Conservation (phyloP, 106 monocot species). For the Vanilla planifolia region DNA sequence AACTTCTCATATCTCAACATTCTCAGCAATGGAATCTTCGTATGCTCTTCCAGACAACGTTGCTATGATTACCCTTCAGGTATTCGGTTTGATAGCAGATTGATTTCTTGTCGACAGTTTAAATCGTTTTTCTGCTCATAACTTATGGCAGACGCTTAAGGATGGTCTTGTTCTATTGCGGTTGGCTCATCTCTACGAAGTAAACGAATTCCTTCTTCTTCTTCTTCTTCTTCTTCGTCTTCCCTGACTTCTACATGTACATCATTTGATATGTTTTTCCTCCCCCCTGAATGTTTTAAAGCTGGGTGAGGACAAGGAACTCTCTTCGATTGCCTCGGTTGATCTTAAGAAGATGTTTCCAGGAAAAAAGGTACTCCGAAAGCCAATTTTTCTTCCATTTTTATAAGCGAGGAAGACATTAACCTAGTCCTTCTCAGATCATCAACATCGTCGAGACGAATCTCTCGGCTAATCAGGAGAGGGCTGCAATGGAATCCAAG, state of each 20-base stretch:
- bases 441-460: constrained; percentile 64
- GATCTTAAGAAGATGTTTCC: constrained; percentile 81
- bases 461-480: constrained; percentile 86
- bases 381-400: too few species aligned
- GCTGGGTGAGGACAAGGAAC: constrained; percentile 80
- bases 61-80: constrained; percentile 91
- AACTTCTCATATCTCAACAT: constrained; percentile 56
- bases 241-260: too few species aligned
- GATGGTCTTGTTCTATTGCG: constrained; percentile 69
- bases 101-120: too few species aligned
- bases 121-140: constrained; percentile 2
- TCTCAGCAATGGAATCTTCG: constrained; percentile 74
- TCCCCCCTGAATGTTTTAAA: constrained; percentile 21
- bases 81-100: too few species aligned
- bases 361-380: constrained; percentile 70
- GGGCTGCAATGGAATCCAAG: constrained; percentile 73
- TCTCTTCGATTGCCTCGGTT: constrained; percentile 60
- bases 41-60: constrained; percentile 93
- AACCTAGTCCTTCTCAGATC: constrained; percentile 58
- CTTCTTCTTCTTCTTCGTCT: too few species aligned
- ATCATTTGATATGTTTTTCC: neutral
- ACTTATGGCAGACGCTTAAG: constrained; percentile 50
- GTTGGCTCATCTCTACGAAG: constrained; percentile 93
- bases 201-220: constrained; percentile 10
- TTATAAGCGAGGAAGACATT: too few species aligned